Conservation (phyloP, 208 protist genomes). For the Endotrypanum monterogeii region DNA sequence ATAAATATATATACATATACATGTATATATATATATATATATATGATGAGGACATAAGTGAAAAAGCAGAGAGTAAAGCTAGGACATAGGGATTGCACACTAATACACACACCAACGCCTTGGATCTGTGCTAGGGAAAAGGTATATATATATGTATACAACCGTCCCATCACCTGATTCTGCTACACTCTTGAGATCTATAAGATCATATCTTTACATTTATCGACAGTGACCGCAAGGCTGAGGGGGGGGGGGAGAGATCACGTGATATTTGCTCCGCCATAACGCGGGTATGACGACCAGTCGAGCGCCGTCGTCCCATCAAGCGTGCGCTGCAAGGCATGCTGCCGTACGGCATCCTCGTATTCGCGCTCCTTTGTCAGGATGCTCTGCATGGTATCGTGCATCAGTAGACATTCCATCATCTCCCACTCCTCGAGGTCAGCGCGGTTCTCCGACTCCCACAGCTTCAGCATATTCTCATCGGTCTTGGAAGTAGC, state of each 20-base stretch:
- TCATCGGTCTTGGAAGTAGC: neutral
- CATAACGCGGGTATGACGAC: constrained; percentile 37
- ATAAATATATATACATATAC: no score
- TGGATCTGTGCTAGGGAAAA: no score
- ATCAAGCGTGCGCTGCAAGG: constrained; percentile 33
- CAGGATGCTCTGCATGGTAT: constrained; percentile 35
- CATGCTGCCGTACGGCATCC: constrained; percentile 11
- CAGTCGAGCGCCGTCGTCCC: constrained; percentile 37
- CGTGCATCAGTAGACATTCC: constrained; percentile 41
- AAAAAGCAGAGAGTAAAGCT: no score
- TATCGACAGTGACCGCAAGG: no score
- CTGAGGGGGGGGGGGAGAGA: neutral
- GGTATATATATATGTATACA: no score
- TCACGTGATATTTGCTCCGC: neutral
- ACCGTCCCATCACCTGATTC: neutral
- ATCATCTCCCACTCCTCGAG: constrained; percentile 39
- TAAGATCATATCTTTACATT: neutral
- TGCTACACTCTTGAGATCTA: neutral
- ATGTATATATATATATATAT: neutral
- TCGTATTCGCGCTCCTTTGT: constrained; percentile 34
- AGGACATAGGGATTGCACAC: no score
- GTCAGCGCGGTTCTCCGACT: constrained; percentile 35
- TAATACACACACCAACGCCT: no score
- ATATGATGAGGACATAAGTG: neutral
- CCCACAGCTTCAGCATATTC: constrained; percentile 13